phyloP scores from a whole-genome alignment of 1,284 basidiomycete genomes.

The Ganoderma sinense region DNA sequence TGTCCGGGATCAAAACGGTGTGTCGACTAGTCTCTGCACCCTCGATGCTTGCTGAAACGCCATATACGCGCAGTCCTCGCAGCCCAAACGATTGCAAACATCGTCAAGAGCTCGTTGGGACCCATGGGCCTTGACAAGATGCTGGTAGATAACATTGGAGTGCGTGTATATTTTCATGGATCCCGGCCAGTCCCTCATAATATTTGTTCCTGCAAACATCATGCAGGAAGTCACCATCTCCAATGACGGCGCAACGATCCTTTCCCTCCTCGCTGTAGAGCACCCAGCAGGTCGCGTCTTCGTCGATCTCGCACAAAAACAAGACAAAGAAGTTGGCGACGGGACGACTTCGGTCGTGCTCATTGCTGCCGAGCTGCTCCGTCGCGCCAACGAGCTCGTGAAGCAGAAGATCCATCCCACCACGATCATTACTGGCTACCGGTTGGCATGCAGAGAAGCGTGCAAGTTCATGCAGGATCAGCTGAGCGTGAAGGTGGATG shows the following conservation, averaged over 20 bases:
- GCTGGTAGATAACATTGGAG: constrained; percentile 99
- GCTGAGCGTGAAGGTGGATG: constrained; percentile 94
- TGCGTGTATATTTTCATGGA: constrained; percentile 46
- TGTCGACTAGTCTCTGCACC: constrained; percentile 30
- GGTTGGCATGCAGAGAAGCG: constrained; percentile 96
- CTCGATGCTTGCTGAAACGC: constrained; percentile 8
- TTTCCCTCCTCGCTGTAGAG: constrained; percentile 90
- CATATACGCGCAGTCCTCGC: constrained; percentile 76
- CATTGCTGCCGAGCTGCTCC: constrained; percentile 94
- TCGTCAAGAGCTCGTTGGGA: constrained; percentile 96
- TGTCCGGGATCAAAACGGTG: constrained; percentile 96
- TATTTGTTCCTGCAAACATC: background rate
- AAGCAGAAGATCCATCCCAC: constrained; percentile 99
- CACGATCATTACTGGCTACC: constrained; percentile 98
- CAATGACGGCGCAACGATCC: constrained; percentile 98
- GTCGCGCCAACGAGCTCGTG: constrained; percentile 97
- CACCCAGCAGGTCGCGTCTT: constrained; percentile 97
- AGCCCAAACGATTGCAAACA: constrained; percentile 96
- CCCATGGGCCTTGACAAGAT: constrained; percentile 97
- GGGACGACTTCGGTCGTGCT: constrained; percentile 99
- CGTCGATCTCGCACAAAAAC: constrained; percentile 98
- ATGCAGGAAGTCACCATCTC: constrained; percentile 97
- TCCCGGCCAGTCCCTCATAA: background rate
- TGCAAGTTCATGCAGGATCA: constrained; percentile 99
- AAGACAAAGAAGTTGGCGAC: constrained; percentile 99